These are phyloP conservation scores for Peniophora sp. DNA, from an alignment of 1,284 basidiomycete genomes.

Conservation along the genomic window DNA sequence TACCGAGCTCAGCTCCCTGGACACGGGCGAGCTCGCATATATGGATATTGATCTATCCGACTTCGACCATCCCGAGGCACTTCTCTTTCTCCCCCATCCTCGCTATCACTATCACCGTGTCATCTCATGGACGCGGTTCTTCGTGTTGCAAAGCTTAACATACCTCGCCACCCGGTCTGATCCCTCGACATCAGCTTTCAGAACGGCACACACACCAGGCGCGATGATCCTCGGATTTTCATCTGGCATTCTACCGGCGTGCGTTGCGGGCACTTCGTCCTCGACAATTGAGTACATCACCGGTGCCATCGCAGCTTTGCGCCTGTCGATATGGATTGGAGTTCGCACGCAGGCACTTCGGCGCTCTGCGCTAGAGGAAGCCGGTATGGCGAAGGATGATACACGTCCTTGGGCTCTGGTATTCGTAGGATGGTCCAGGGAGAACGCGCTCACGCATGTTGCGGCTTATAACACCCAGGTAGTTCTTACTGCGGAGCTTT, in stretches of 20 bases:
- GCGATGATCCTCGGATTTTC: slow-evolving; percentile 52
- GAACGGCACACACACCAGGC: slow-evolving; percentile 20
- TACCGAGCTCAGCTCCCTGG: slow-evolving; percentile 36
- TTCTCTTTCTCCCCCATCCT: slow-evolving; percentile 27
- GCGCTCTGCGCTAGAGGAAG: slow-evolving; percentile 14
- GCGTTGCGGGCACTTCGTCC: slow-evolving; percentile 40
- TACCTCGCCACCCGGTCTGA: slow-evolving; percentile 30
- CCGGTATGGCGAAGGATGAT: slow-evolving; percentile 16
- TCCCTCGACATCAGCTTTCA: slow-evolving; percentile 27
- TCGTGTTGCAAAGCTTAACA: slow-evolving; percentile 44
- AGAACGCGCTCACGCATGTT: slow-evolving; percentile 21
- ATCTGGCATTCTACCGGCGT: slow-evolving; percentile 52
- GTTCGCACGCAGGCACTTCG: slow-evolving; percentile 41
- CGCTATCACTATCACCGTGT: slow-evolving; percentile 36
- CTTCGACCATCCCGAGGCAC: slow-evolving; percentile 28
- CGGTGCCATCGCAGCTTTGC: slow-evolving; percentile 40
- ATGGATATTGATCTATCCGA: slow-evolving; percentile 32
- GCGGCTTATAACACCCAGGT: neutral
- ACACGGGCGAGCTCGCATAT: slow-evolving; percentile 24
- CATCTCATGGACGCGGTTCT: slow-evolving; percentile 39
- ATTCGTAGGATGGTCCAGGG: slow-evolving; percentile 31
- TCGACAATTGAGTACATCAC: slow-evolving; percentile 34
- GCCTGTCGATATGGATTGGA: slow-evolving; percentile 52
- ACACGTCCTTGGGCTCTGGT: slow-evolving; percentile 46
- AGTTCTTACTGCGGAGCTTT: too few species aligned